Evolutionary conservation across 2,329 filamentous ascomycete species (phyloP), one percentile per base, ranked within the genome.

Genomic region (Stemphylium vesicarium): DNA sequence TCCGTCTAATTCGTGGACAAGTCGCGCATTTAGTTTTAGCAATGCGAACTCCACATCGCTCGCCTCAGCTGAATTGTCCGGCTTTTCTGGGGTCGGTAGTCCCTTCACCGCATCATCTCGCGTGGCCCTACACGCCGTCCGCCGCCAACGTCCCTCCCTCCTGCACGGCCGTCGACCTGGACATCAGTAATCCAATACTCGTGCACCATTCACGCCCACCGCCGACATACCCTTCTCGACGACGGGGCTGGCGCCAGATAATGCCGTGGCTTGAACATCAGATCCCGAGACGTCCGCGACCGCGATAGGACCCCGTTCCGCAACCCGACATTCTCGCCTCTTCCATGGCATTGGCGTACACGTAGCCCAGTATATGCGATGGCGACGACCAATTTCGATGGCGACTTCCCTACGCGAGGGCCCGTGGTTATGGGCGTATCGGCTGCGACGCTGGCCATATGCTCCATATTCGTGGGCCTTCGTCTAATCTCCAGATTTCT

Each of bases 381-480:
- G 73, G 59, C 67, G 54, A 63, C 54, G 4, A 47, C 49, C 39
- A 54, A 44, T 37, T 44, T 52, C 35, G 33, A 55, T 44, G 53
- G 64, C 57, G 58, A 65, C 57, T 63, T 63, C 31, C 47, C 62
- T 8, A 65, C 66, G 7, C 63, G 74, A 50, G 70, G 68, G 15
- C 72, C 73, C 5, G 64, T 63, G 11, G 88, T 91, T 47, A 85
- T 92, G 67, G 84, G 84, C 64, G 88, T 92, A 59, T 89, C 88
- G n/a, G 83, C 85, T 6, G 79, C 83, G 16, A 90, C 89, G 46
- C 82, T 93, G 58, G 82, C 83, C 18, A 74, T 93, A 47, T 86
- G 90, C 46, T 88, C 88, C 35, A 69, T 89, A 50, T 94, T 96
- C 71, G 90, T 96, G 63, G 81, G 81, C 37, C 83, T 90, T 32